Percentiles rank a stretch among this genome's conserved stretches.
Evolutionary conservation across 1,284 basidiomycete genomes (phyloP).

Genomic region (Naganishia cerealis): DNA sequence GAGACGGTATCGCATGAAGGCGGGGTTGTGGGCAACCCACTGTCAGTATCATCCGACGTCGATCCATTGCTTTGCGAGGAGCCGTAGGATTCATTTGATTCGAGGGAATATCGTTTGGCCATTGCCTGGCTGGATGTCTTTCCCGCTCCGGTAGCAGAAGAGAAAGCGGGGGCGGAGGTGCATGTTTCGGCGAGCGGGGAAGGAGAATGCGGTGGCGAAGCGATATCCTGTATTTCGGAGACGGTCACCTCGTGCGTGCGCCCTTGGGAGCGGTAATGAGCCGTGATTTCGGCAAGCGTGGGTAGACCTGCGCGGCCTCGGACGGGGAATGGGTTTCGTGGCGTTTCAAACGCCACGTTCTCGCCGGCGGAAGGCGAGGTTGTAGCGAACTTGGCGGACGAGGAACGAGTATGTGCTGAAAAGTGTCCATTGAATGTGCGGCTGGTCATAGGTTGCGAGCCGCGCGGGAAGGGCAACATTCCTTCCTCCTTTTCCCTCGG

Average conservation of each 20-base stretch:
- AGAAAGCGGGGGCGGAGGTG: not conserved
- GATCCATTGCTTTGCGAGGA: not conserved
- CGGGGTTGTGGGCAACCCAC: not conserved
- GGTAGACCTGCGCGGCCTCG: constrained; percentile 4
- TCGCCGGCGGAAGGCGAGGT: not conserved
- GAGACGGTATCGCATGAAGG: not conserved
- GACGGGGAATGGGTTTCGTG: not conserved
- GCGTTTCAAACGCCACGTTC: not conserved
- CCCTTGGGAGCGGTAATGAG: not conserved
- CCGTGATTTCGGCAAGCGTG: not conserved
- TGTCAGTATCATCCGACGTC: not conserved
- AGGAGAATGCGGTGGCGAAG: not conserved
- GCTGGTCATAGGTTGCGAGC: not conserved
- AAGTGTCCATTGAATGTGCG: not conserved
- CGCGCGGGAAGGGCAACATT: not conserved
- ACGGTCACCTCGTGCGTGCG: not conserved
- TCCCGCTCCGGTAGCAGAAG: not conserved
- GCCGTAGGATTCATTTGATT: constrained; percentile 2
- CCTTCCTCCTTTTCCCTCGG: constrained; percentile 1
- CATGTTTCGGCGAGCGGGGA: not conserved
- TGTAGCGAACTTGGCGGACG: not conserved
- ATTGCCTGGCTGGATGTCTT: not conserved
- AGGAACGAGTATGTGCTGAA: not conserved
- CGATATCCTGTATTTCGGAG: not conserved
- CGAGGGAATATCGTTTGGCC: not conserved